These are phyloP conservation scores for Pichia rugopelliculosa DNA, from an alignment of 805 yeast species.

Conservation along the genomic window DNA sequence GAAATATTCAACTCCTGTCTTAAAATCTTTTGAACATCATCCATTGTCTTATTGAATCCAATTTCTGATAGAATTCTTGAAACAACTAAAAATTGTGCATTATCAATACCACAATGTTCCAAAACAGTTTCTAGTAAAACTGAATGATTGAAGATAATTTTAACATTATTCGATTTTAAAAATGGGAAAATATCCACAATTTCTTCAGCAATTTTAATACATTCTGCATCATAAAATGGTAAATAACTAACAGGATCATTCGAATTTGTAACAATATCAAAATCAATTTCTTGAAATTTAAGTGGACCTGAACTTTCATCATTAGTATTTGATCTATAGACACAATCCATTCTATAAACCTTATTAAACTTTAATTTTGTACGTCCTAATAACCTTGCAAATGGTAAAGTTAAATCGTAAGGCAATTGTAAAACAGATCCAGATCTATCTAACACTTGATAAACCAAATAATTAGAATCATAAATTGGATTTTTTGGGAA, in stretches of 20 bases:
- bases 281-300: constrained; percentile 74
- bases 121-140: constrained; percentile 69
- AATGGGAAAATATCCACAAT: constrained; percentile 60
- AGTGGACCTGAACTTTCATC: constrained; percentile 65
- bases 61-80: constrained; percentile 67
- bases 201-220: constrained; percentile 75
- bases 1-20: constrained; percentile 67
- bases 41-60: constrained; percentile 59
- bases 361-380: constrained; percentile 48
- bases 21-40: constrained; percentile 43
- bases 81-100: constrained; percentile 64
- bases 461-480: constrained; percentile 54
- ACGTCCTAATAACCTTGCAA: constrained; percentile 77
- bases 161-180: constrained; percentile 46
- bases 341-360: constrained; percentile 69
- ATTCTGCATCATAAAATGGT: constrained; percentile 76
- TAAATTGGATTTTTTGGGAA: constrained; percentile 78
- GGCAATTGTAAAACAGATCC: constrained; percentile 88
- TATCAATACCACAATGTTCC: constrained; percentile 75
- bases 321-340: constrained; percentile 59
- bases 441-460: constrained; percentile 73
- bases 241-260: constrained; percentile 26
- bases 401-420: constrained; percentile 82
- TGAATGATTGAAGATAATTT: constrained; percentile 69
- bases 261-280: constrained; percentile 59